These are phyloP conservation scores for Botryotinia globosa DNA, from an alignment of 2,329 filamentous ascomycete genomes.

Conservation along the genomic window DNA sequence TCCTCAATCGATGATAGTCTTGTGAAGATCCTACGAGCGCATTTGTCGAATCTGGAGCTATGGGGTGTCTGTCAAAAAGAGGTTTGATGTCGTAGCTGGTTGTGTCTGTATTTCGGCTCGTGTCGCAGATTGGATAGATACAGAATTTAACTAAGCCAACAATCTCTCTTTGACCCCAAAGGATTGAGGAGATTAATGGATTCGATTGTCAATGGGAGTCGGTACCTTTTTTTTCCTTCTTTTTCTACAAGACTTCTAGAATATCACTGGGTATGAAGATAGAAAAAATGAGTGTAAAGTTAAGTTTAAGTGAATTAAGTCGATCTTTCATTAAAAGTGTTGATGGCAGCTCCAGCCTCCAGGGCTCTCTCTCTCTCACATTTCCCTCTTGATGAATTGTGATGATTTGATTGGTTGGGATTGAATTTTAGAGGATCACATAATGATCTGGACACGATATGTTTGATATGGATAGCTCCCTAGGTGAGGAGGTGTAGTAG, in stretches of 20 bases:
- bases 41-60: conserved; percentile 26
- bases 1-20: conserved; percentile 35
- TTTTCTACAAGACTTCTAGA: background rate
- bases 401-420: background rate
- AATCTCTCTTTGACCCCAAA: background rate
- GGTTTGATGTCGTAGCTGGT: background rate
- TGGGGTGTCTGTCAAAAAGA: background rate
- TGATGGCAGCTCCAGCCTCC: background rate
- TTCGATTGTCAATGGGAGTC: background rate
- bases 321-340: background rate
- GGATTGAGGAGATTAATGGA: background rate
- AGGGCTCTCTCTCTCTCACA: too few species aligned
- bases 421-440: background rate
- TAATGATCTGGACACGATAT: background rate
- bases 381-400: background rate
- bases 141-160: background rate
- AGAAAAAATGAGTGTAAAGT: conserved; percentile 8
- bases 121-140: conserved; percentile 10
- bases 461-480: background rate
- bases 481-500: too few species aligned
- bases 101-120: background rate
- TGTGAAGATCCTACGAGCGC: conserved; percentile 22
- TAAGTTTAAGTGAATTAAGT: background rate
- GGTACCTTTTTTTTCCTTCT: background rate
- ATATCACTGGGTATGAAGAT: background rate